Evolutionary conservation across 2,329 filamentous ascomycete species (phyloP).

Genomic region (Phialophora tarda): DNA sequence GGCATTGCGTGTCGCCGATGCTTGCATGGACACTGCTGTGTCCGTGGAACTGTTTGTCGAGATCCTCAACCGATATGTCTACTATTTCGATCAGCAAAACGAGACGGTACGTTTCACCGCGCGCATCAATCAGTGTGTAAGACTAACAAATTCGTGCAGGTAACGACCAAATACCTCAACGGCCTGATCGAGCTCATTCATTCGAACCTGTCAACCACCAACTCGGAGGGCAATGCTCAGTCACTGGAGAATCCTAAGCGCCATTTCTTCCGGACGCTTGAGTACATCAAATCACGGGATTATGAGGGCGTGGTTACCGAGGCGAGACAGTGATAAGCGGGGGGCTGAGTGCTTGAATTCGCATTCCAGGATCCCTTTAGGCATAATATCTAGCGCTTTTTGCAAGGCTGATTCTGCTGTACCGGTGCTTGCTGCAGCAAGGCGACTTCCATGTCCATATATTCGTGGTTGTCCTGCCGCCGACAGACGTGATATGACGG

Average conservation of each 20-base stretch:
- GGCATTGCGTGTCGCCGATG: slow-evolving; percentile 92
- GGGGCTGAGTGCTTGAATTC: neutral
- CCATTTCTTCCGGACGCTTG: slow-evolving; percentile 92
- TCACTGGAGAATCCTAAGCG: slow-evolving; percentile 87
- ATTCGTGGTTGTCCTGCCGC: neutral
- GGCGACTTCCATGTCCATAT: neutral
- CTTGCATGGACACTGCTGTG: slow-evolving; percentile 97
- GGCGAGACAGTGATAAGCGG: slow-evolving; percentile 48
- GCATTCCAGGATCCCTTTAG: neutral
- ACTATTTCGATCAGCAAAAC: slow-evolving; percentile 99
- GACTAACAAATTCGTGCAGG: slow-evolving; percentile 49
- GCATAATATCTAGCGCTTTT: neutral
- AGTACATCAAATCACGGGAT: slow-evolving; percentile 88
- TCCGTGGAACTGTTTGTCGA: slow-evolving; percentile 98
- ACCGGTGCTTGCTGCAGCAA: neutral
- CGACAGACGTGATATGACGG: neutral
- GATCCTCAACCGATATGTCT: slow-evolving; percentile 96
- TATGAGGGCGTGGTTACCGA: slow-evolving; percentile 89
- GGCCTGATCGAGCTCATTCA: slow-evolving; percentile 98
- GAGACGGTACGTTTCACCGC: slow-evolving; percentile 70
- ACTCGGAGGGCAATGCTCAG: slow-evolving; percentile 43
- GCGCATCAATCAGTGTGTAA: neutral
- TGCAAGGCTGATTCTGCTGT: neutral
- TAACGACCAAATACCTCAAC: slow-evolving; percentile 97
- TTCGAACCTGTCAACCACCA: slow-evolving; percentile 78